A percentile compares a stretch with the other conserved stretches of the same genome.
These are phyloP conservation scores for Cryptosporidium canis DNA, from an alignment of 169 alveolate species.

Conservation along the genomic window DNA sequence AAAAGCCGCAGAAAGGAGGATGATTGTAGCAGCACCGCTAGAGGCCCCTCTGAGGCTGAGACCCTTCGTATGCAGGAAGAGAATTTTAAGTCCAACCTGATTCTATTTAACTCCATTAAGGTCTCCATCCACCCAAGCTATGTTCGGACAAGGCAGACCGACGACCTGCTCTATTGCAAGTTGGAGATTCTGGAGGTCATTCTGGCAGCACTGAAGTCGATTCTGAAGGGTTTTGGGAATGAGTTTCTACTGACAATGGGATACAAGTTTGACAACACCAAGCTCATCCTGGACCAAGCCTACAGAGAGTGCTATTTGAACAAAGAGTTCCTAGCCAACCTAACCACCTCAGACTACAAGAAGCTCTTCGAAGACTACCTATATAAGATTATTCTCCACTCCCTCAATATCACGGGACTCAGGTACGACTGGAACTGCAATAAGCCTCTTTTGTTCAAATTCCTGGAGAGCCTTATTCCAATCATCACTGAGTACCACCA, in stretches of 20 bases:
- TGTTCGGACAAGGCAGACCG: neutral
- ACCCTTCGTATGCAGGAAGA: neutral
- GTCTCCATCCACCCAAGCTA: neutral
- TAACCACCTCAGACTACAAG: neutral
- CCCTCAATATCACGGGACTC: neutral
- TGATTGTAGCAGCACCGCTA: neutral
- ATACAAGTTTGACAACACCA: conserved; percentile 37
- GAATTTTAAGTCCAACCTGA: neutral
- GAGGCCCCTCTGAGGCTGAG: too few relatives aligned
- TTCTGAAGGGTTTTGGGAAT: conserved; percentile 32
- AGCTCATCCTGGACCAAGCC: neutral
- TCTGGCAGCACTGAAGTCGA: neutral
- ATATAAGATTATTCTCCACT: conserved; percentile 14
- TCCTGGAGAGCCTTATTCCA: conserved; percentile 1
- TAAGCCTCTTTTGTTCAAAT: conserved; percentile 15
- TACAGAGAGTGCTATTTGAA: conserved; percentile 43
- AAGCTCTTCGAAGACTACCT: neutral
- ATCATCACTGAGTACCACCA: neutral
- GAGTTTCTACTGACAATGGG: conserved; percentile 61
- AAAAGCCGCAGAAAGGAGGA: neutral
- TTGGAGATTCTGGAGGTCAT: conserved; percentile 10
- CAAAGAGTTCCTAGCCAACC: neutral
- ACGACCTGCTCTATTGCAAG: neutral
- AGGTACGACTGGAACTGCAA: conserved; percentile 21
- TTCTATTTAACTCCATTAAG: neutral